phyloP scores from a whole-genome alignment of 2,329 filamentous ascomycete genomes.

The Dactylellina sp. region DNA sequence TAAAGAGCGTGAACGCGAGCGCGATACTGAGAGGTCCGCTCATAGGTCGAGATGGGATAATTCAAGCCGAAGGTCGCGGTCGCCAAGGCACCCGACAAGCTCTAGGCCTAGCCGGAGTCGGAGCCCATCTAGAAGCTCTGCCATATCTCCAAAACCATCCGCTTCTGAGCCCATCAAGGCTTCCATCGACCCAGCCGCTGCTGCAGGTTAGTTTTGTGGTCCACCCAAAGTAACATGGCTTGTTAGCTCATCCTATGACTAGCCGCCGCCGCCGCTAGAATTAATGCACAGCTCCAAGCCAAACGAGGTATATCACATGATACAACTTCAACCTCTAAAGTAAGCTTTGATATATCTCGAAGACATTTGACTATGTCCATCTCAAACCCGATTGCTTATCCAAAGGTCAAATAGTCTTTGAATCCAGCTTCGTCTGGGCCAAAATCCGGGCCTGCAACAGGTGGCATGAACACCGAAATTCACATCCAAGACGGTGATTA shows the following conservation, averaged over 20 bases:
- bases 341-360: neutral
- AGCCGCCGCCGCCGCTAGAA: constrained; percentile 89
- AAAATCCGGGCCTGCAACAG: constrained; percentile 27
- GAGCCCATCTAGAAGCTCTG: constrained; percentile 66
- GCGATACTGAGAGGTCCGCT: constrained; percentile 48
- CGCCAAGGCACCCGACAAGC: constrained; percentile 65
- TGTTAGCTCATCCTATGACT: constrained; percentile 57
- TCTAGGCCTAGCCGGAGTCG: constrained; percentile 78
- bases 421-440: constrained; percentile 63
- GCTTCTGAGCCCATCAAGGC: constrained; percentile 66
- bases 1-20: constrained; percentile 22
- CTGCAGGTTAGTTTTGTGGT: constrained; percentile 72
- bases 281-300: constrained; percentile 84
- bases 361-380: neutral
- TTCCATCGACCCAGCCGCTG: constrained; percentile 76
- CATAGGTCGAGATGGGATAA: constrained; percentile 79
- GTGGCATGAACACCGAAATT: constrained; percentile 82
- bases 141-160: constrained; percentile 62
- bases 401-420: constrained; percentile 66
- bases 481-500: constrained; percentile 97
- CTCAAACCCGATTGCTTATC: neutral
- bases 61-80: constrained; percentile 78
- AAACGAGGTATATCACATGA: constrained; percentile 76
- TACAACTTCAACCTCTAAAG: constrained; percentile 28
- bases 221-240: constrained; percentile 20